A percentile compares a stretch with the other conserved stretches of the same genome.
phyloP scores from a whole-genome alignment of 176 grass and related monocot species.

The Oryza glumipatula region DNA sequence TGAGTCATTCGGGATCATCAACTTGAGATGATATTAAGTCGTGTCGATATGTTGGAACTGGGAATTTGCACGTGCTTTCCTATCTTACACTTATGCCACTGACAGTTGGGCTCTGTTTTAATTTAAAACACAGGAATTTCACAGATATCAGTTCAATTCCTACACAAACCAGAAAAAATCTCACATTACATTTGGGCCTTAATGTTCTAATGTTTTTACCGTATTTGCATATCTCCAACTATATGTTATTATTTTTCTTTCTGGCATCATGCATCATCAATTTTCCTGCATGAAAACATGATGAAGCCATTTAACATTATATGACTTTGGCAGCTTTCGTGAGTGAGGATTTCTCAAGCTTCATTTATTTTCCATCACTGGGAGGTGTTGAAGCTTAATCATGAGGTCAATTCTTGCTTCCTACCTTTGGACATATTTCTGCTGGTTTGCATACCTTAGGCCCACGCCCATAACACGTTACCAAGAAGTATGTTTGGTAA shows the following conservation, averaged over 20 bases:
- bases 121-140: background rate
- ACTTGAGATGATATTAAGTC: background rate
- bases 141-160: background rate
- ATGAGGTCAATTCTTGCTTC: conserved; percentile 52
- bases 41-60: background rate
- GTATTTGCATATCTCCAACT: background rate
- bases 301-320: conserved; percentile 4
- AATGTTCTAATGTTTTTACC: background rate
- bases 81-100: background rate
- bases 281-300: conserved; percentile 31
- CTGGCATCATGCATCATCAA: background rate
- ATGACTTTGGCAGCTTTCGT: conserved; percentile 22
- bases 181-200: background rate
- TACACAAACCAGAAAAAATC: background rate
- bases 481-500: conserved; percentile 10
- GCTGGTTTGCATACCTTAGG: background rate
- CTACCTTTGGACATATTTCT: background rate
- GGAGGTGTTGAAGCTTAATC: conserved; percentile 16
- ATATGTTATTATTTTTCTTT: background rate
- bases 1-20: background rate
- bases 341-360: conserved; percentile 1
- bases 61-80: background rate
- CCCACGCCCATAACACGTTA: background rate
- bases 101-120: background rate
- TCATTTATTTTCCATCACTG: conserved; percentile 14